Evolutionary conservation across 306 rosid genomes (phyloP).

Genomic region (Psophocarpus tetragonolobus): DNA sequence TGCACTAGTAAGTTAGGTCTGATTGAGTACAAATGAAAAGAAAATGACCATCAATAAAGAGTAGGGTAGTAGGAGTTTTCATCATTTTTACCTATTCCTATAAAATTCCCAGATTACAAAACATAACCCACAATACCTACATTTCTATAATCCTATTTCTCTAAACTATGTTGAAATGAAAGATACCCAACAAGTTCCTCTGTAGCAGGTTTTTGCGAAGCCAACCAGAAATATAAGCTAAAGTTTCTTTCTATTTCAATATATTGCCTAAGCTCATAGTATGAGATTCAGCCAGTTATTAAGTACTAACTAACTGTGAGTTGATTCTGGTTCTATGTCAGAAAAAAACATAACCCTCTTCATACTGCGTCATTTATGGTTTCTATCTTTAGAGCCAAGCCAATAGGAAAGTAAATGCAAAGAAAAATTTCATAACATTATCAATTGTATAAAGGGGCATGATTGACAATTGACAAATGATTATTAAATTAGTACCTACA

Average conservation of each 20-base stretch:
- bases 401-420: neutral
- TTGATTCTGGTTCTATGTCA: neutral
- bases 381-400: slow-evolving; percentile 3
- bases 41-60: slow-evolving; percentile 4
- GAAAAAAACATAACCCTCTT: slow-evolving; percentile 10
- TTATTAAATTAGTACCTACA: slow-evolving; percentile 9
- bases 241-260: neutral
- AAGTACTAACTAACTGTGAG: slow-evolving; percentile 6
- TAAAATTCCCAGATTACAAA: neutral
- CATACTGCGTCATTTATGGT: neutral
- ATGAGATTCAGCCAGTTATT: slow-evolving; percentile 6
- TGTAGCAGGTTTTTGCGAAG: slow-evolving; percentile 15
- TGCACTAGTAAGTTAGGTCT: slow-evolving; percentile 14
- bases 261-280: neutral
- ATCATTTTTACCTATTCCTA: slow-evolving; percentile 11
- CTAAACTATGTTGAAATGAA: neutral
- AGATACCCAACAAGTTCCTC: neutral
- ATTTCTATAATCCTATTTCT: slow-evolving; percentile 6
- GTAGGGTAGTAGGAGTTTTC: neutral
- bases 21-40: slow-evolving; percentile 4
- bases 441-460: neutral
- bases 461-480: slow-evolving; percentile 1
- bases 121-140: neutral
- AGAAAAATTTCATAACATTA: slow-evolving; percentile 1
- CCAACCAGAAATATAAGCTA: slow-evolving; percentile 9